phyloP scores from a whole-genome alignment of 345 rosid genomes.

The Kandelia obovata region DNA sequence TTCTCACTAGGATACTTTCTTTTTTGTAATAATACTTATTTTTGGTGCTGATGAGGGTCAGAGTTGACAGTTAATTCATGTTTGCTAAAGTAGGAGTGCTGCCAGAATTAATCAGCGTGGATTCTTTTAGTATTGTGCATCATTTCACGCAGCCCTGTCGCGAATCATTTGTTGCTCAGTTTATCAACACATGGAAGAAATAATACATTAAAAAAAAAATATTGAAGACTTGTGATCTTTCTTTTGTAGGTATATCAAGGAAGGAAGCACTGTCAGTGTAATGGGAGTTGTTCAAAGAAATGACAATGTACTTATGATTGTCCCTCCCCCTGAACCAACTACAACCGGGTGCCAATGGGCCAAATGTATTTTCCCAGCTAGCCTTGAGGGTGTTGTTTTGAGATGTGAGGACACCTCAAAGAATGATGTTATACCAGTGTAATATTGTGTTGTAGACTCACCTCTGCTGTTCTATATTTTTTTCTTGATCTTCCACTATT shows the following conservation, averaged over 20 bases:
- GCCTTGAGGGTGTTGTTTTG: slow-evolving; percentile 86
- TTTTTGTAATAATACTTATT: too few species aligned
- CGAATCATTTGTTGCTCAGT: too few species aligned
- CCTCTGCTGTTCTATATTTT: slow-evolving; percentile 4
- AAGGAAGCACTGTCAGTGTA: slow-evolving; percentile 97
- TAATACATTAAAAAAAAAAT: too few species aligned
- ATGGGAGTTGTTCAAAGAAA: slow-evolving; percentile 96
- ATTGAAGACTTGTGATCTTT: background rate
- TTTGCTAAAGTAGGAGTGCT: too few species aligned
- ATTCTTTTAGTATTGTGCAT: too few species aligned
- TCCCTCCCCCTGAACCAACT: slow-evolving; percentile 76
- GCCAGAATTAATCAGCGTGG: too few species aligned
- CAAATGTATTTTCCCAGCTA: slow-evolving; percentile 79
- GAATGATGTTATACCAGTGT: slow-evolving; percentile 93
- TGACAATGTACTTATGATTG: slow-evolving; percentile 94
- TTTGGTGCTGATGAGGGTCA: too few species aligned
- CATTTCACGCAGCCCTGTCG: too few species aligned
- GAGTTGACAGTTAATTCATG: too few species aligned
- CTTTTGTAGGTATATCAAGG: slow-evolving; percentile 74
- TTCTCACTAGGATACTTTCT: too few species aligned
- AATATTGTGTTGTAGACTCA: slow-evolving; percentile 24
- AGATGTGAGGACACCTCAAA: slow-evolving; percentile 94
- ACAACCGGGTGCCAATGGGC: slow-evolving; percentile 92
- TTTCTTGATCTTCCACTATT: slow-evolving; percentile 1
- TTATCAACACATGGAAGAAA: too few species aligned